Percentiles rank a stretch among this genome's conserved stretches.
Evolutionary conservation across 1,284 basidiomycete species (phyloP).

Genomic region (Cryptococcus sp.): DNA sequence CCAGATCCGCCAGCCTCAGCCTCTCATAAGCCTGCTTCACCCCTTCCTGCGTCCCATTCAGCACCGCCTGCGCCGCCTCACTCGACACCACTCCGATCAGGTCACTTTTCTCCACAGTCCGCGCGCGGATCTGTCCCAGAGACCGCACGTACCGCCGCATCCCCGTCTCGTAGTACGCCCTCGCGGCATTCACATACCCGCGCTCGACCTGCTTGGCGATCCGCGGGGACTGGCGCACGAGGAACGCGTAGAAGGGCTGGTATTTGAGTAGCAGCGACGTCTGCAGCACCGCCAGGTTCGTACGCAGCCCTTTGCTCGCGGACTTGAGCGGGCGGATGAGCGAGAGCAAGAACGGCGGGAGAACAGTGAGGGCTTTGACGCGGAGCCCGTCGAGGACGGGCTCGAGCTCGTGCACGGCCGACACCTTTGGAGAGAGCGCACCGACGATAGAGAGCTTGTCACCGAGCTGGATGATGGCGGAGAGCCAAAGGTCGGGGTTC

Average conservation of each 20-base stretch:
- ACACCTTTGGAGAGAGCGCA: slow-evolving; percentile 63
- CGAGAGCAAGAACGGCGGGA: slow-evolving; percentile 80
- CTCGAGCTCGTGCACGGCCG: slow-evolving; percentile 74
- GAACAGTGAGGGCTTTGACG: slow-evolving; percentile 79
- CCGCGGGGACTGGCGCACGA: slow-evolving; percentile 73
- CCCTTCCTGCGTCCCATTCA: slow-evolving; percentile 44
- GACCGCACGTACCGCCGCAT: slow-evolving; percentile 86
- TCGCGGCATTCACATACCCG: slow-evolving; percentile 76
- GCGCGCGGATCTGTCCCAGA: slow-evolving; percentile 70
- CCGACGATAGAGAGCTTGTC: slow-evolving; percentile 65
- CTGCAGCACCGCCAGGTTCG: slow-evolving; percentile 91
- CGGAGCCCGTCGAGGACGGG: slow-evolving; percentile 80
- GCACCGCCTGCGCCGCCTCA: slow-evolving; percentile 25
- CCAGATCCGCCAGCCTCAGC: slow-evolving; percentile 64
- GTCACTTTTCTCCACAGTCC: slow-evolving; percentile 42
- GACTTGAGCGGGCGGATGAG: slow-evolving; percentile 80
- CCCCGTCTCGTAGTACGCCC: slow-evolving; percentile 93
- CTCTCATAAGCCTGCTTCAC: slow-evolving; percentile 54
- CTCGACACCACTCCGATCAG: slow-evolving; percentile 37
- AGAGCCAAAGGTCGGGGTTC: slow-evolving; percentile 70
- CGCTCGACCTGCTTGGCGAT: slow-evolving; percentile 87
- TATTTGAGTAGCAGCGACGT: slow-evolving; percentile 83
- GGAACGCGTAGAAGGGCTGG: slow-evolving; percentile 75
- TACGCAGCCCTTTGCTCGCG: slow-evolving; percentile 60
- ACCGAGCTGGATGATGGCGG: slow-evolving; percentile 75